A percentile compares a stretch with the other conserved stretches of the same genome.
phyloP scores from a whole-genome alignment of 192 early-diverging fungal genomes.

The Glomus cerebriforme region DNA sequence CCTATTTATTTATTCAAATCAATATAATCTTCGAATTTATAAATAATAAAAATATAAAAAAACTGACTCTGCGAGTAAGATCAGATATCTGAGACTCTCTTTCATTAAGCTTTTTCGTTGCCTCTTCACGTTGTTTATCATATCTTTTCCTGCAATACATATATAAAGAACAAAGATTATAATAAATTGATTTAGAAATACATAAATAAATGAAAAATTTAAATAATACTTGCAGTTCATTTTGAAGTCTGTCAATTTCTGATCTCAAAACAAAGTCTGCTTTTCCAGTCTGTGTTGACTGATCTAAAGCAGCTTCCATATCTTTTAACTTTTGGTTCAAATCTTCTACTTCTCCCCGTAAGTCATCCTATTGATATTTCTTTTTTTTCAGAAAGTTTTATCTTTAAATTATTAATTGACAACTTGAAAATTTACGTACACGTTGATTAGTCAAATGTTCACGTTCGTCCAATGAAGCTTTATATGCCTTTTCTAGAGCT shows the following conservation, averaged over 20 bases:
- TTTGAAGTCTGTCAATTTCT: slow-evolving; percentile 86
- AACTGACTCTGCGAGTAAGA: slow-evolving; percentile 58
- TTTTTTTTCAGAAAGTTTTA: not conserved
- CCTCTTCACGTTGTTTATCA: slow-evolving; percentile 72
- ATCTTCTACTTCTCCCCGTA: slow-evolving; percentile 72
- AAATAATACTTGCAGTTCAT: slow-evolving; percentile 67
- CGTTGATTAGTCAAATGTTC: slow-evolving; percentile 45
- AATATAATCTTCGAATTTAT: not conserved
- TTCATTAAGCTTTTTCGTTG: slow-evolving; percentile 61
- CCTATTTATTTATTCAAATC: slow-evolving; percentile 32
- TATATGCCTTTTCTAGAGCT: slow-evolving; percentile 56
- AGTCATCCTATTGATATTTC: slow-evolving; percentile 60
- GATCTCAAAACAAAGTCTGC: slow-evolving; percentile 81
- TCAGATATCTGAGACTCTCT: slow-evolving; percentile 66
- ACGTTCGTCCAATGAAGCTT: slow-evolving; percentile 53
- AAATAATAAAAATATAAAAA: not conserved
- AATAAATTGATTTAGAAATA: not conserved
- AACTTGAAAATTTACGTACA: slow-evolving; percentile 32
- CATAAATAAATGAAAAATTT: not conserved
- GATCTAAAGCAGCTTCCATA: slow-evolving; percentile 72
- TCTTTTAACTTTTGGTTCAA: slow-evolving; percentile 73
- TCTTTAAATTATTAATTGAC: not conserved
- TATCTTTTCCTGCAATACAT: not conserved
- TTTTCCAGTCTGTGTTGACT: slow-evolving; percentile 73
- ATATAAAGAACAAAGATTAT: not conserved